These are phyloP conservation scores for Micractinium conductrix DNA, from an alignment of 139 green algal genomes.

Conservation along the genomic window DNA sequence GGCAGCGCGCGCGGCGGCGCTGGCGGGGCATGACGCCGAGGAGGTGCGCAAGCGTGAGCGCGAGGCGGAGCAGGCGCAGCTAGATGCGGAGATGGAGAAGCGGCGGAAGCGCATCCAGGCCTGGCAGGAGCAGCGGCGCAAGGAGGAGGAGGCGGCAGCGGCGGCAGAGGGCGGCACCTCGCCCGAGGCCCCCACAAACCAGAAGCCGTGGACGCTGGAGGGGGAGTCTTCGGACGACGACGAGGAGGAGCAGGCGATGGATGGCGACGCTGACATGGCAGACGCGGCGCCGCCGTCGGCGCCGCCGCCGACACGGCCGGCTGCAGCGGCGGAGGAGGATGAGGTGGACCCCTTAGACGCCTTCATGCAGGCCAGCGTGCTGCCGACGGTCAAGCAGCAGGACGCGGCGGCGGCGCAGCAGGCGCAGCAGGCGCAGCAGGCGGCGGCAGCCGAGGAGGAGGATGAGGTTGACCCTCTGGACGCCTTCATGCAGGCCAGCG, in stretches of 20 bases:
- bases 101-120: conserved; percentile 72
- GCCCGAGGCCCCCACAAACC: neutral
- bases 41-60: conserved; percentile 27
- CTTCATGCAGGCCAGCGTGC: conserved; percentile 86
- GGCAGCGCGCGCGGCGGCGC: conserved; percentile 22
- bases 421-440: neutral
- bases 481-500: conserved; percentile 89
- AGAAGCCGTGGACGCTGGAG: conserved; percentile 70
- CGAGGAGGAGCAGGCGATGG: conserved; percentile 17
- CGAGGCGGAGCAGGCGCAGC: conserved; percentile 50
- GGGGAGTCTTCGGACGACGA: conserved; percentile 74
- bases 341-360: conserved; percentile 93
- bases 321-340: conserved; percentile 50
- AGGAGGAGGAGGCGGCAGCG: conserved; percentile 39
- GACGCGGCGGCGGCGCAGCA: neutral
- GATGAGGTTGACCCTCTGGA: conserved; percentile 84
- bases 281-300: neutral
- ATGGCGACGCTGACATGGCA: neutral
- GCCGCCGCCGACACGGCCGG: neutral
- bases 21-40: conserved; percentile 36
- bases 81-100: conserved; percentile 76
- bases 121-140: conserved; percentile 67
- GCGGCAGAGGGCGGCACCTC: neutral
- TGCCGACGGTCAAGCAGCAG: conserved; percentile 50
- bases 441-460: neutral